These are phyloP conservation scores for Drechslerella stenobrocha DNA, from an alignment of 2,329 filamentous ascomycete genomes.

Conservation along the genomic window DNA sequence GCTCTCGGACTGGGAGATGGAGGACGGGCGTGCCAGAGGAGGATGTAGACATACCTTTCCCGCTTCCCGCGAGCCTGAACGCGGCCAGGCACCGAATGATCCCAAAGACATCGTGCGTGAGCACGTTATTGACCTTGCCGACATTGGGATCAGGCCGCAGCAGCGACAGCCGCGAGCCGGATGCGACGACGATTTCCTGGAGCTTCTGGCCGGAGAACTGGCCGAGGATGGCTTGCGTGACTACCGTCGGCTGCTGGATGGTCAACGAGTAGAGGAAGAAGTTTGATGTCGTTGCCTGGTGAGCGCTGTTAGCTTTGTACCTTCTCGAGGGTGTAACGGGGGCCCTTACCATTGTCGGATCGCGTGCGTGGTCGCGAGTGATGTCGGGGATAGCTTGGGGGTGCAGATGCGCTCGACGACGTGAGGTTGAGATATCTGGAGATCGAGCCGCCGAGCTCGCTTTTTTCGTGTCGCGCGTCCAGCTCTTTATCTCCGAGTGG, in stretches of 20 bases:
- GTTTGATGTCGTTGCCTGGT: constrained; percentile 90
- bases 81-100: constrained; percentile 87
- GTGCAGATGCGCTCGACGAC: constrained; percentile 29
- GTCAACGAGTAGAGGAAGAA: constrained; percentile 99
- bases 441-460: not conserved
- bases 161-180: constrained; percentile 84
- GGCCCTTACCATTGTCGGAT: constrained; percentile 29
- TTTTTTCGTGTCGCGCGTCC: constrained; percentile 1
- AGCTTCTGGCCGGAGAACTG: constrained; percentile 96
- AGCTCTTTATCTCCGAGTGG: not conserved
- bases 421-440: not conserved
- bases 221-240: constrained; percentile 87
- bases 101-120: constrained; percentile 93
- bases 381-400: constrained; percentile 1
- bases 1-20: constrained; percentile 65
- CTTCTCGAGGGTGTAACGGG: not conserved
- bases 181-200: constrained; percentile 94
- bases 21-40: constrained; percentile 46
- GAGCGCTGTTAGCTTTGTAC: constrained; percentile 16
- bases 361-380: not conserved
- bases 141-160: constrained; percentile 82
- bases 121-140: constrained; percentile 80
- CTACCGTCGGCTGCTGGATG: constrained; percentile 84
- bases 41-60: constrained; percentile 75
- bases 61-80: constrained; percentile 89